Conservation (phyloP, 1,139 yeast species). For the Candida frijolesensis region DNA sequence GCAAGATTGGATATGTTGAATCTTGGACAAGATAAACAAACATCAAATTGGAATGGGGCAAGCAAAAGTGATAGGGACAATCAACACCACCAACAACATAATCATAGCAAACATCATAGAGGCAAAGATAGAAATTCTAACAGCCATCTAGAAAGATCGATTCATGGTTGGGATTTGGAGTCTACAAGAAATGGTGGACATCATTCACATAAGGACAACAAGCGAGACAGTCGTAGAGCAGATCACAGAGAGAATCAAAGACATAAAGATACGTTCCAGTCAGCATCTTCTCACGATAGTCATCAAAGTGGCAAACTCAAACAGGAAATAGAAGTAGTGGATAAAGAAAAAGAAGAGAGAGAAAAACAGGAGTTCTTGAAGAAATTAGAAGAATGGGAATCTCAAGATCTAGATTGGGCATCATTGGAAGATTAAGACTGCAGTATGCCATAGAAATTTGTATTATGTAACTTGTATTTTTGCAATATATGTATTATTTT, state of each 20-base stretch:
- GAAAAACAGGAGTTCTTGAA: slow-evolving; percentile 30
- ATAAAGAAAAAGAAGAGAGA: slow-evolving; percentile 24
- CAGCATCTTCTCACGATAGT: not conserved
- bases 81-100: too few relatives aligned
- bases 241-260: not conserved
- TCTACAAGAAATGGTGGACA: too few relatives aligned
- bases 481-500: too few relatives aligned
- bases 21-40: not conserved
- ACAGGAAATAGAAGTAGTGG: slow-evolving; percentile 15
- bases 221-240: too few relatives aligned
- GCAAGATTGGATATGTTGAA: slow-evolving; percentile 21
- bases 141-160: too few relatives aligned
- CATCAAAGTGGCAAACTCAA: slow-evolving; percentile 12
- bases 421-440: slow-evolving; percentile 18
- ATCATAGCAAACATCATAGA: too few relatives aligned
- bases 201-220: too few relatives aligned
- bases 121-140: not conserved
- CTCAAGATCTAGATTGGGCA: slow-evolving; percentile 37
- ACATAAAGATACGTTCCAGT: not conserved
- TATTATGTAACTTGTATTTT: too few relatives aligned
- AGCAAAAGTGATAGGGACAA: not conserved
- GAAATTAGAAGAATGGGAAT: slow-evolving; percentile 32
- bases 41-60: not conserved
- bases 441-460: too few relatives aligned
- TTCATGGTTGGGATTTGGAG: too few relatives aligned